Evolutionary conservation across 1,139 yeast genomes (phyloP).

Genomic region (Saccharomyces hybrid): DNA sequence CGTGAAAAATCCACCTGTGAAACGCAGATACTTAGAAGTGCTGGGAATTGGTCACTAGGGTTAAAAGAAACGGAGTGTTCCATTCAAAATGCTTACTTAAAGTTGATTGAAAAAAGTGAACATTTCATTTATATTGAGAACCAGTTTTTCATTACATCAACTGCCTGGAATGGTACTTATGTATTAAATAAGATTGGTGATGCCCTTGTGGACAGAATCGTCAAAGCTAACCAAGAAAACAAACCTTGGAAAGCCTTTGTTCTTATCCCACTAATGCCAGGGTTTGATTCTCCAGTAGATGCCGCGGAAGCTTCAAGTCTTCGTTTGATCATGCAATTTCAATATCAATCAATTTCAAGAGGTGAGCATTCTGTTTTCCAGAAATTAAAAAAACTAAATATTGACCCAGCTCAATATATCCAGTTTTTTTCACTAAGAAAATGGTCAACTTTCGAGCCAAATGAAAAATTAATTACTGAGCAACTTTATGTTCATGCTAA

Average conservation of each 20-base stretch:
- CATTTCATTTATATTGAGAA: constrained; percentile 93
- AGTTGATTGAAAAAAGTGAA: constrained; percentile 81
- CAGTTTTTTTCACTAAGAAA: constrained; percentile 87
- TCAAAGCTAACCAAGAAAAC: constrained; percentile 72
- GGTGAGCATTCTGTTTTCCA: constrained; percentile 89
- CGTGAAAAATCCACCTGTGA: constrained; percentile 70
- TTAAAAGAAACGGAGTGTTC: constrained; percentile 77
- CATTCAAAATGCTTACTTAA: constrained; percentile 86
- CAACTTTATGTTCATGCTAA: constrained; percentile 93
- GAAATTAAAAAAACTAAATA: constrained; percentile 67
- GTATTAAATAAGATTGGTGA: constrained; percentile 90
- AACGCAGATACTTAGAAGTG: constrained; percentile 77
- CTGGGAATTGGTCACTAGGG: constrained; percentile 91
- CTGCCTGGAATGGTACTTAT: constrained; percentile 76
- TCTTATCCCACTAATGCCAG: constrained; percentile 94
- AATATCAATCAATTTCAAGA: constrained; percentile 84
- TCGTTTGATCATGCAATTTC: constrained; percentile 94
- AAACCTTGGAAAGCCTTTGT: constrained; percentile 85
- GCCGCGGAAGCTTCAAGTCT: constrained; percentile 90
- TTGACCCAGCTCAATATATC: constrained; percentile 83
- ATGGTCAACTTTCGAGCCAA: constrained; percentile 88
- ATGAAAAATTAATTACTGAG: constrained; percentile 71
- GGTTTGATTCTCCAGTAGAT: constrained; percentile 90
- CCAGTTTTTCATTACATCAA: constrained; percentile 85
- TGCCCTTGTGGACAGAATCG: constrained; percentile 90